Evolutionary conservation across 2,329 filamentous ascomycete genomes (phyloP), one percentile per base, ranked within the genome.

Genomic region (Lachnellula subtilissima): DNA sequence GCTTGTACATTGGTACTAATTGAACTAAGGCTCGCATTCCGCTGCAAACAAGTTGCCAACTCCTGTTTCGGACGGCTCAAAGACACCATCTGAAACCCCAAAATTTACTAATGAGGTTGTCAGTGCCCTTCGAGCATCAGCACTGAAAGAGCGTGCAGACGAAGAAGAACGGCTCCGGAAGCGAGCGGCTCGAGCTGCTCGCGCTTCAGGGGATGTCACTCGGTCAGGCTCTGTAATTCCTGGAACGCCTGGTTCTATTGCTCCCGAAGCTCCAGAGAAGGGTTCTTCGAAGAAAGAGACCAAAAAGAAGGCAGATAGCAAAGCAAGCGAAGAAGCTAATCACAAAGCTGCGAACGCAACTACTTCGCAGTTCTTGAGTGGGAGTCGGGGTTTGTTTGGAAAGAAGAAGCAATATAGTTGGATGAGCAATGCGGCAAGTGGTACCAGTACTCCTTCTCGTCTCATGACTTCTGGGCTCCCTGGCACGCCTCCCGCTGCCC

Each of bases 281-380:
- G 79, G 84, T 3, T 79, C 89, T 51, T 88, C 87, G 4, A 97
- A 97, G 78, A 97, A 97, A 74, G 91, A 96, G 70, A 79, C 87
- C 69, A 90, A 87, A 71, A 88, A 86, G 61, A 80, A 87, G 63
- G 82, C 85, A n/a, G 86, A 90, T 57, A 77, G 78, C 3, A 89
- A 88, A 64, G 82, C 86, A 22, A 88, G 85, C 0, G 90, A 95
- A 67, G 87, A 87, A 17, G 86, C 86, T 56, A 88, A 87, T 62
- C 91, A 93, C 62, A 84, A 86, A 22, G 88, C 87, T 60, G 91
- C 93, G 25, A 96, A 97, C 69, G 80, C 85, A 54, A 96, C 92
- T 0, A 89, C 89, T 53, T 85, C 84, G 60, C 82, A 91, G 76
- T 89, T 89, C 1, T 80, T 91, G 45, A 87, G 87, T 54, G 79